Evolutionary conservation across 169 alveolate species (phyloP), one percentile per base, ranked within the genome.

Genomic region (Plasmodium blacklocki): DNA sequence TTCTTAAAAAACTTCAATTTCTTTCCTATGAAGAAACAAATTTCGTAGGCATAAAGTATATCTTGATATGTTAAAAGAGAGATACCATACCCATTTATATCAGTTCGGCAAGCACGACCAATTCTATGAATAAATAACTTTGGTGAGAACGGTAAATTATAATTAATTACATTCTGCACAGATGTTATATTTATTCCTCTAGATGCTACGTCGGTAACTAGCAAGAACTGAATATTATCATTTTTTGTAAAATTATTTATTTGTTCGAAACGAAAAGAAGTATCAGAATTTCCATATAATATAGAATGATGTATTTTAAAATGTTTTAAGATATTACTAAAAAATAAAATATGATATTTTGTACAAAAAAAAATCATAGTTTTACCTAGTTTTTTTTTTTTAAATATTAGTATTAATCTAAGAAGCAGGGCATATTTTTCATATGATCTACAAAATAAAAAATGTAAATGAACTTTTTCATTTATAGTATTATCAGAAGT

Each of bases 51-150:
- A 60, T 83, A 83, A 0, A 88, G 95, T 92, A 96, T 96, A 12
- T 96, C 95, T 3, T 96, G 98, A 92, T 94, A 94, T 32, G 94
- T 89, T 9, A 97, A 94, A 50, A 95, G 85, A n/a, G 98, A 98
- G 12, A 97, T 94, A 89, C 96, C 99, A 45, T 96, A 95, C 19
- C 99, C 99, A 92, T 97, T 94, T 62, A 97, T 96, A 32, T 95
- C 97, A n/a, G 97, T 99, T 50, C 99, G 96, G 11, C 99, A 99
- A 0, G 99, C 98, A 88, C 99, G 95, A 39, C 99, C 99, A 5
- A 98, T 99, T 85, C 99, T 92, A 92, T 99, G 99, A 39, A 99
- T 96, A 85, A 97, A 99, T 59, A 98, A 98, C 91, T 98, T 98
- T 5, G 99, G 95, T 29, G 98, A 95, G 95, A 21, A 97, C 0